Percentiles rank a stretch among this genome's conserved stretches.
These are phyloP conservation scores for Paramecium tetraurelia DNA, from an alignment of 73 alveolate species.

Conservation along the genomic window DNA sequence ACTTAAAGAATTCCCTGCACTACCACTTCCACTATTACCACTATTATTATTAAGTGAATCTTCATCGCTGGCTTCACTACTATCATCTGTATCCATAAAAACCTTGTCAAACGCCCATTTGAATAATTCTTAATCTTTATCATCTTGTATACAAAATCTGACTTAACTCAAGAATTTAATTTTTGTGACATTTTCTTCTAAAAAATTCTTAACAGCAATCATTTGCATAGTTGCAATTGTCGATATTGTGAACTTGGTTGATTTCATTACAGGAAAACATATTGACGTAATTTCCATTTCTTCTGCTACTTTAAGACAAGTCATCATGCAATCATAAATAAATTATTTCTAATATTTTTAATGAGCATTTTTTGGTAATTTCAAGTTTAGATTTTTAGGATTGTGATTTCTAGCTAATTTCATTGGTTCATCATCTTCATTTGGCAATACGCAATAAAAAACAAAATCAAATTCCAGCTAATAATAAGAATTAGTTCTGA, in stretches of 20 bases:
- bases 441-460: slow-evolving; percentile 21
- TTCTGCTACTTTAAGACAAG: slow-evolving; percentile 25
- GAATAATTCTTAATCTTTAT: neutral
- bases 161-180: neutral
- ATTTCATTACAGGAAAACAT: slow-evolving; percentile 33
- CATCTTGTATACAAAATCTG: slow-evolving; percentile 6
- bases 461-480: slow-evolving; percentile 34
- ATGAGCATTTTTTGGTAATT: neutral
- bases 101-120: slow-evolving; percentile 16
- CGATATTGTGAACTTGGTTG: neutral
- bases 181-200: neutral
- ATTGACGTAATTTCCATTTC: neutral
- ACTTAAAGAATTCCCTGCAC: neutral
- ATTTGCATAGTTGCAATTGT: slow-evolving; percentile 27
- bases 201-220: slow-evolving; percentile 13
- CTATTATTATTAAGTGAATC: neutral
- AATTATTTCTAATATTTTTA: slow-evolving; percentile 12
- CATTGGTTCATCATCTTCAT: slow-evolving; percentile 3
- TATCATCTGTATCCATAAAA: slow-evolving; percentile 6
- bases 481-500: neutral
- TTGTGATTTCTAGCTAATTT: neutral
- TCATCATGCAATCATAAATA: slow-evolving; percentile 40
- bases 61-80: neutral
- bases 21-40: neutral
- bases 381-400: neutral